Evolutionary conservation across 306 rosid species (phyloP).

Genomic region (Rosa lucieae): DNA sequence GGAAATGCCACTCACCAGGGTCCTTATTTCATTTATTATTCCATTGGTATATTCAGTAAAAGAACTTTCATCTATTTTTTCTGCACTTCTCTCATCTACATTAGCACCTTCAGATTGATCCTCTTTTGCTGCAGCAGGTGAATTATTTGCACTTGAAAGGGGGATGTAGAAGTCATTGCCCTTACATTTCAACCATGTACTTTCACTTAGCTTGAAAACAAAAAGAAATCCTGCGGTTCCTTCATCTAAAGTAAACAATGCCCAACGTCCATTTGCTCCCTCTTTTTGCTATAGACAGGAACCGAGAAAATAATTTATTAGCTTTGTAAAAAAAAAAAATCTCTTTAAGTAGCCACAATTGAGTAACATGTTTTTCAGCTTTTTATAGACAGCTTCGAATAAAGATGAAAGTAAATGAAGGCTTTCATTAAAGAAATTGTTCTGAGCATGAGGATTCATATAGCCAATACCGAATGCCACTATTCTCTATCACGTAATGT

Average conservation of each 20-base stretch:
- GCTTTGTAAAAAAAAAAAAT: background rate
- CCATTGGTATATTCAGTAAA: slow-evolving; percentile 50
- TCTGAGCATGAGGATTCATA: slow-evolving; percentile 7
- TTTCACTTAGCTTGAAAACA: slow-evolving; percentile 71
- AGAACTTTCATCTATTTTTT: slow-evolving; percentile 44
- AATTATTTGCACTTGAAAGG: slow-evolving; percentile 48
- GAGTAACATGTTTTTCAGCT: slow-evolving; percentile 17
- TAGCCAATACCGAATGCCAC: slow-evolving; percentile 13
- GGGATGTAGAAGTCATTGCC: slow-evolving; percentile 85
- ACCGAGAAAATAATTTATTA: slow-evolving; percentile 4
- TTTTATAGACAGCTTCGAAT: slow-evolving; percentile 13
- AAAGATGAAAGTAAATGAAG: background rate
- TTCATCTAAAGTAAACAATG: slow-evolving; percentile 65
- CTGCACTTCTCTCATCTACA: slow-evolving; percentile 33
- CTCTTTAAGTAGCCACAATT: background rate
- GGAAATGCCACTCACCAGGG: slow-evolving; percentile 72
- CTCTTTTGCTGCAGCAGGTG: slow-evolving; percentile 29
- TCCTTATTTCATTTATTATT: slow-evolving; percentile 74
- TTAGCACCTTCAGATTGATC: slow-evolving; percentile 33
- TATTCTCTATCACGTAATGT: background rate
- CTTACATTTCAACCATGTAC: slow-evolving; percentile 60
- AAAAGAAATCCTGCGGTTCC: slow-evolving; percentile 74
- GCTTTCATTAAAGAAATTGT: slow-evolving; percentile 10
- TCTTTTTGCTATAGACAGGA: slow-evolving; percentile 63
- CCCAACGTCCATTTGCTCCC: slow-evolving; percentile 57